A percentile compares a stretch with the other conserved stretches of the same genome.
These are phyloP conservation scores for Krasilnikovozyma curviuscula DNA, from an alignment of 768 basidiomycete genomes.

Conservation along the genomic window DNA sequence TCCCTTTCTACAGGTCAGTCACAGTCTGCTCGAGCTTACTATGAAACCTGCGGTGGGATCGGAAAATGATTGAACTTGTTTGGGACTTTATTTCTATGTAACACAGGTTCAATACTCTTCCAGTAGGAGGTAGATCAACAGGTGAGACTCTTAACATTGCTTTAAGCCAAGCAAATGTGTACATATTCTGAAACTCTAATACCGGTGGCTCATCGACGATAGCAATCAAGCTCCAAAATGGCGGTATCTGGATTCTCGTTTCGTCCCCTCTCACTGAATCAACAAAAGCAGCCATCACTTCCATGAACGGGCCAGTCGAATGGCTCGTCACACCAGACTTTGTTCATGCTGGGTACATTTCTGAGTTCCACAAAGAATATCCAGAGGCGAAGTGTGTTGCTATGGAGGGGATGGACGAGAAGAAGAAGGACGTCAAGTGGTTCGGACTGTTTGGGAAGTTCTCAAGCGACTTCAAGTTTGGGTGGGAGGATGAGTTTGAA, in stretches of 20 bases:
- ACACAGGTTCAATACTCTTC: not conserved
- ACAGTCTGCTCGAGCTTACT: too few relatives aligned
- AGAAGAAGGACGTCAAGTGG: slow-evolving; percentile 29
- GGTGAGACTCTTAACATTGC: not conserved
- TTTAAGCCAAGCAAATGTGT: not conserved
- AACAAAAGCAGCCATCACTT: slow-evolving; percentile 43
- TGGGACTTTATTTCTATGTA: too few relatives aligned
- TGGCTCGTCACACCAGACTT: slow-evolving; percentile 36
- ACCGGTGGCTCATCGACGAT: slow-evolving; percentile 54
- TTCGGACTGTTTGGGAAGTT: slow-evolving; percentile 47
- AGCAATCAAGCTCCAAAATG: slow-evolving; percentile 47
- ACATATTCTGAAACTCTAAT: not conserved
- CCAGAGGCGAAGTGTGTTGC: slow-evolving; percentile 35
- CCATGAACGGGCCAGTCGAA: slow-evolving; percentile 47
- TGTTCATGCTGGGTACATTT: slow-evolving; percentile 39
- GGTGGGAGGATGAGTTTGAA: slow-evolving; percentile 42
- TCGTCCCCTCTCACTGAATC: slow-evolving; percentile 50
- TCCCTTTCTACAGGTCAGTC: slow-evolving; percentile 27
- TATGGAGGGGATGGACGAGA: slow-evolving; percentile 35
- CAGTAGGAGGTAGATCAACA: not conserved
- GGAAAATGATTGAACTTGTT: too few relatives aligned
- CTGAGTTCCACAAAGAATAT: slow-evolving; percentile 7
- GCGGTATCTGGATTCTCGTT: slow-evolving; percentile 64
- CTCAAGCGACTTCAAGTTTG: slow-evolving; percentile 44
- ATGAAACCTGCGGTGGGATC: too few relatives aligned